Base-by-base conservation (phyloP, 164 flowering plant species). In the Annona squamosa region DNA sequence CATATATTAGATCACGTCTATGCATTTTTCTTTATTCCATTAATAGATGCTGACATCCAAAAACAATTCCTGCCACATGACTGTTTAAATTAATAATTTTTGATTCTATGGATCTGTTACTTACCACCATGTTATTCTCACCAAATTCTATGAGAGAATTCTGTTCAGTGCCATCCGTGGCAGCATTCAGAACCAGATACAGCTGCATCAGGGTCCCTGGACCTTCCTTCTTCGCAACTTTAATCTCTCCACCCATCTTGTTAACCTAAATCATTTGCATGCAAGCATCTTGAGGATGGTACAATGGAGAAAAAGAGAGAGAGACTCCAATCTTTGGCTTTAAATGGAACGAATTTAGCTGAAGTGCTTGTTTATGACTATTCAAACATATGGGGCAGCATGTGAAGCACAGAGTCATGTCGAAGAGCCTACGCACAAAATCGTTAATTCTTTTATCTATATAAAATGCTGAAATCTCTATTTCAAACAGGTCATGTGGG, bases 241-340 rank as follows among this genome's bases (percentile, higher is more conserved):
- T 92, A 79, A 95, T 91, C 71, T 92, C 96, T 85, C 99, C 99
- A 78, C 94, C 91, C 98, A 95, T 95, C 85, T 92, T 84, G 76
- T 87, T 85, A 17, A 92, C 96, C 99, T 95, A 86, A 37, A 37
- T 63, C 19, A 46, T 72, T 65, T 47, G 65, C 65, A 46, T 41
- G 4, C 46, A 41, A 71, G 48, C 66, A 12, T n/a, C 12, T 17
- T 72, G 43, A 10, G 67, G 37, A 64, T 43, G 5, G 3, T 46
- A 46, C 12, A 10, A 42, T 10, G 68, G 13, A 66, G 68, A 37
- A 4, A 18, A 63, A 18, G 63, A 26, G 37, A 26, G 37, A 26
- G 37, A 26, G 37, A 26, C 9, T 48, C 52, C 52, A 48, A 48
- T 4, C 52, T 48, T 48, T 48, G 52, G 1, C 9, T 48, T 48